Evolutionary conservation across 1,139 yeast genomes (phyloP).

Genomic region (Diutina mesorugosa): DNA sequence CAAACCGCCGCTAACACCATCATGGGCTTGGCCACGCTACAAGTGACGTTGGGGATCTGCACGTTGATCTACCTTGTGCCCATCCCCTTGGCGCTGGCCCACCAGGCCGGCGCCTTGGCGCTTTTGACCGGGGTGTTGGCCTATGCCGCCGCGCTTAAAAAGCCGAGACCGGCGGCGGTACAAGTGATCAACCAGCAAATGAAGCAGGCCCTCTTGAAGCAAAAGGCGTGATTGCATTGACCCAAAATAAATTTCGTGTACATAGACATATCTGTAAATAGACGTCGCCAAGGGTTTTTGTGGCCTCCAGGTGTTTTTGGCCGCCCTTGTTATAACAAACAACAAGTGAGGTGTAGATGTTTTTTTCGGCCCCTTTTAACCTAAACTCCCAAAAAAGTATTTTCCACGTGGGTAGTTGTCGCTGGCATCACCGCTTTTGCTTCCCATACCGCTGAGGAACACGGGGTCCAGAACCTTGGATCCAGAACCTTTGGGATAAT

Average conservation of each 20-base stretch:
- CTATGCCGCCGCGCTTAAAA: conserved; percentile 54
- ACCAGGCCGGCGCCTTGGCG: conserved; percentile 95
- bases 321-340: background rate
- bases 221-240: background rate
- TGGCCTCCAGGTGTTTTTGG: background rate
- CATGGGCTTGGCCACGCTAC: conserved; percentile 74
- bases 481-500: too few species aligned
- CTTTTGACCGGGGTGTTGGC: conserved; percentile 68
- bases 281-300: background rate
- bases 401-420: background rate
- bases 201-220: background rate
- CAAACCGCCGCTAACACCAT: conserved; percentile 46
- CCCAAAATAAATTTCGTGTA: background rate
- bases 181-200: background rate
- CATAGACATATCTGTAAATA: background rate
- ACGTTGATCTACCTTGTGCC: conserved; percentile 88
- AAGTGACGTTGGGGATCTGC: conserved; percentile 74
- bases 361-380: background rate
- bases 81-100: conserved; percentile 83
- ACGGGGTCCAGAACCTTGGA: background rate
- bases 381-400: background rate
- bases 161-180: conserved; percentile 44
- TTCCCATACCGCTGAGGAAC: background rate
- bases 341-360: background rate
- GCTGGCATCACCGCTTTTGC: background rate